Conservation (phyloP, 768 basidiomycete species). For the Suillus paluster region DNA sequence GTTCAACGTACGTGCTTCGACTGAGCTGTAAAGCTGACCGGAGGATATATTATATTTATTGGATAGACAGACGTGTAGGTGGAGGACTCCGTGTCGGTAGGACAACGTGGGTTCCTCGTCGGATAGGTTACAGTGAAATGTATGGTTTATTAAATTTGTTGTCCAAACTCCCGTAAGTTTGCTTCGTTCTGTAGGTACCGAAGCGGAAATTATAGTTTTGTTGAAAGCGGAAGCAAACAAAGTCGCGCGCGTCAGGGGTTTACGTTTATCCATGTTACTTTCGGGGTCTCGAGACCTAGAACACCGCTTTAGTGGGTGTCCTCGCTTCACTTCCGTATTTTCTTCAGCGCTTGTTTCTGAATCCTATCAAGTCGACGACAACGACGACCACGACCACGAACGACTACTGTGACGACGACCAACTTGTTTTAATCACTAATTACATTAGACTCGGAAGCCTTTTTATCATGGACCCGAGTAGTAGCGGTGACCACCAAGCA, state of each 20-base stretch:
- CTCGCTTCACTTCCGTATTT: conserved; percentile 3
- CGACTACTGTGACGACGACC: not conserved
- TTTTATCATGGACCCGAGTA: not conserved
- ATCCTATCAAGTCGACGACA: not conserved
- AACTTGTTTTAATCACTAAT: not conserved
- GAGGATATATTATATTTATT: too few relatives aligned
- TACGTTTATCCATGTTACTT: too few relatives aligned
- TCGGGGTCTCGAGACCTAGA: conserved; percentile 8
- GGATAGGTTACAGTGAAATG: too few relatives aligned
- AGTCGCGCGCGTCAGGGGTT: not conserved
- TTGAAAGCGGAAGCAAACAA: not conserved
- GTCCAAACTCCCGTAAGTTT: too few relatives aligned
- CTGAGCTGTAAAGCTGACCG: too few relatives aligned
- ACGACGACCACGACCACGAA: not conserved
- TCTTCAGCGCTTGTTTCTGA: conserved; percentile 5
- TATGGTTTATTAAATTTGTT: too few relatives aligned
- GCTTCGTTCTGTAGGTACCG: conserved; percentile 1
- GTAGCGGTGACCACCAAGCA: conserved; percentile 3
- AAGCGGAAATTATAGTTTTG: conserved; percentile 5
- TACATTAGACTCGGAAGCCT: not conserved
- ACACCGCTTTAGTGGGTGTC: not conserved
- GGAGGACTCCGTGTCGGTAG: too few relatives aligned
- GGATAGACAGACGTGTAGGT: too few relatives aligned
- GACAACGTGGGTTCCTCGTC: too few relatives aligned
- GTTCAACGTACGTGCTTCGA: too few relatives aligned